Conservation (phyloP, 208 protist genomes). For the Crithidia acanthocephali region DNA sequence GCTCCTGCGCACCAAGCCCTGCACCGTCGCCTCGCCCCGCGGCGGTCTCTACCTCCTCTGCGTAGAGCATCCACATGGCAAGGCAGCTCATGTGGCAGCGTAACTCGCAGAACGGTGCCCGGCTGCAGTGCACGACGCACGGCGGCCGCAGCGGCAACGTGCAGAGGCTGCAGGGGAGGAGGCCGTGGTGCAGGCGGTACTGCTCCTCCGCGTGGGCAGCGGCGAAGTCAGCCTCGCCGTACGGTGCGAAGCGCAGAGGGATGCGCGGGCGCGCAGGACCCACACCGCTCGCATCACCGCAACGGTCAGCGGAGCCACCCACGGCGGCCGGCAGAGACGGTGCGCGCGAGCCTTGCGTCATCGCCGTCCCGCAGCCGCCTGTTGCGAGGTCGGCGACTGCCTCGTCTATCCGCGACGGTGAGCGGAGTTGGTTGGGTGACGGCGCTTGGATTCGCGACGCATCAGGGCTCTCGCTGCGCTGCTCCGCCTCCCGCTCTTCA, state of each 20-base stretch:
- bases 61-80: conserved; percentile 74
- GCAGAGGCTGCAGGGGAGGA: conserved; percentile 77
- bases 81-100: conserved; percentile 71
- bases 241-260: conserved; percentile 42
- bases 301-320: background rate
- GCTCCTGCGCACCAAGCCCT: background rate
- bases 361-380: too few relatives aligned
- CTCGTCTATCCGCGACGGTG: conserved; percentile 7
- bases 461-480: background rate
- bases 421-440: background rate
- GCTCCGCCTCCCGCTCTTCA: conserved; percentile 3
- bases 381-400: too few relatives aligned
- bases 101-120: conserved; percentile 70
- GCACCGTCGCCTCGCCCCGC: background rate
- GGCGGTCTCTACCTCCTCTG: background rate
- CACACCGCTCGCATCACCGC: background rate
- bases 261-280: conserved; percentile 5
- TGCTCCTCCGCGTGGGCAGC: conserved; percentile 49
- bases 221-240: conserved; percentile 57
- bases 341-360: background rate
- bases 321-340: background rate
- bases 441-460: background rate
- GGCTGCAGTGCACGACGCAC: conserved; percentile 65
- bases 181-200: conserved; percentile 37
- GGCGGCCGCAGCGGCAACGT: conserved; percentile 63